These are phyloP conservation scores for Carallia brachiata DNA, from an alignment of 345 rosid species.

Conservation along the genomic window DNA sequence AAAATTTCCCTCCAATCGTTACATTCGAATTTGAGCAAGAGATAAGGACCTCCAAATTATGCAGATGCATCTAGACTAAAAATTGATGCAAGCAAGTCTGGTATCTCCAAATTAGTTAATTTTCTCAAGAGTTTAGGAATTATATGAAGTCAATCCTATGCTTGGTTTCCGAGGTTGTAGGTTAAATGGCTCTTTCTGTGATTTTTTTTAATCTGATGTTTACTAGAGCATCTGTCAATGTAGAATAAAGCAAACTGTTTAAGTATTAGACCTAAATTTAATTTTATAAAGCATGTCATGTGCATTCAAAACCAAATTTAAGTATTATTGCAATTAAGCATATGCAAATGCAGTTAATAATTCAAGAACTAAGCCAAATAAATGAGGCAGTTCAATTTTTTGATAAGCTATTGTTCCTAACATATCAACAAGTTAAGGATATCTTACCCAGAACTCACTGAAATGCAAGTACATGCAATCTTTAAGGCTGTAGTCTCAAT, in stretches of 20 bases:
- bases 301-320: background rate
- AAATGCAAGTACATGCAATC: constrained; percentile 91
- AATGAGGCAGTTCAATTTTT: background rate
- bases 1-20: no score
- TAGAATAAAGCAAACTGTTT: background rate
- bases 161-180: constrained; percentile 99
- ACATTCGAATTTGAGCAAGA: no score
- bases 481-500: constrained; percentile 83
- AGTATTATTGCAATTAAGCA: background rate
- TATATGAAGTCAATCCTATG: constrained; percentile 98
- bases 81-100: no score
- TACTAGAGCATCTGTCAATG: background rate
- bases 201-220: background rate
- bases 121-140: constrained; percentile 71
- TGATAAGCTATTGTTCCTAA: constrained; percentile 1
- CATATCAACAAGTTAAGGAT: constrained; percentile 65
- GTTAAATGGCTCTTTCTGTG: constrained; percentile 29
- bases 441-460: constrained; percentile 90
- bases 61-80: no score
- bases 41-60: no score
- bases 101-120: constrained; percentile 5
- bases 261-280: no score
- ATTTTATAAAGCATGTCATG: background rate
- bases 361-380: background rate
- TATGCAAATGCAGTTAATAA: background rate